These are phyloP conservation scores for Saccharomycodes ludwigii DNA, from an alignment of 805 yeast genomes.

Conservation along the genomic window DNA sequence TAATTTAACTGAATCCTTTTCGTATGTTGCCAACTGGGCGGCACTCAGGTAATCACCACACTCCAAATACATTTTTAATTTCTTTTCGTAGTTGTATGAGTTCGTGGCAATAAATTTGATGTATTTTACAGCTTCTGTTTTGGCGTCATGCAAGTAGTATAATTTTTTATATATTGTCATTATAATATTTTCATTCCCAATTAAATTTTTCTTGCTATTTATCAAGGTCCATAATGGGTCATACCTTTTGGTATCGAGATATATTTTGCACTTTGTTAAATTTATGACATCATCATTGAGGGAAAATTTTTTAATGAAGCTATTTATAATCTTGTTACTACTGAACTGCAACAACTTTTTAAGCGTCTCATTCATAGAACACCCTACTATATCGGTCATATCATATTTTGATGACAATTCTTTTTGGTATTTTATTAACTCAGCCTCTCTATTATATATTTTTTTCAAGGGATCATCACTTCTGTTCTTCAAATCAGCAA, in stretches of 20 bases:
- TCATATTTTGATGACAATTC: constrained; percentile 30
- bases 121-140: constrained; percentile 47
- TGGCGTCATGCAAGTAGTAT: constrained; percentile 52
- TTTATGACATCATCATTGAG: constrained; percentile 46
- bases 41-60: constrained; percentile 43
- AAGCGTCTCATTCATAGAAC: constrained; percentile 38
- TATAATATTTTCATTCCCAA: too few relatives aligned
- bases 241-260: constrained; percentile 37
- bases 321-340: constrained; percentile 37
- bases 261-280: constrained; percentile 36
- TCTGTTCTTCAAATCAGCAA: constrained; percentile 18
- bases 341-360: constrained; percentile 31
- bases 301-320: constrained; percentile 39
- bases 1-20: constrained; percentile 17
- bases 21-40: constrained; percentile 20
- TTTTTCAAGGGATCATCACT: constrained; percentile 10
- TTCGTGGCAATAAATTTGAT: constrained; percentile 38
- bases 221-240: too few relatives aligned
- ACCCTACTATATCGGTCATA: constrained; percentile 25
- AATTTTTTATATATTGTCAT: too few relatives aligned
- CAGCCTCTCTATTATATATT: constrained; percentile 27
- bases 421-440: constrained; percentile 32
- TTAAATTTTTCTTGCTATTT: too few relatives aligned
- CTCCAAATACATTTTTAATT: constrained; percentile 36
- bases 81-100: constrained; percentile 32